These are phyloP conservation scores for Helminthosporium solani DNA, from an alignment of 2,329 filamentous ascomycete genomes.

Conservation along the genomic window DNA sequence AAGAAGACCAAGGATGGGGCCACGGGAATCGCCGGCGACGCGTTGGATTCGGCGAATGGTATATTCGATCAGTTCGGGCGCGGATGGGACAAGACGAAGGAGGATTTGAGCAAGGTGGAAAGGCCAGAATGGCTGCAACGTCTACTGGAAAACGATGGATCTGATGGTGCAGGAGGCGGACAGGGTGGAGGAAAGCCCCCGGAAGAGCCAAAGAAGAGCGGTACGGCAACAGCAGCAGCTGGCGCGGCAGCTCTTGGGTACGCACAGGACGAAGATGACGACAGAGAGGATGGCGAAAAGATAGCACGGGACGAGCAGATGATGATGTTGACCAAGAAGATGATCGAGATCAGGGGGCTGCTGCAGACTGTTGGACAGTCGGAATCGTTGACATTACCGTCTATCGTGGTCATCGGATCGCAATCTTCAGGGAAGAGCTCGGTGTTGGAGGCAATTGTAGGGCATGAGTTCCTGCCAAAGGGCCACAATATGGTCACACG, in stretches of 20 bases:
- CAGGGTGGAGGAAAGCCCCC: slow-evolving; percentile 44
- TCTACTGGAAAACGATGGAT: slow-evolving; percentile 54
- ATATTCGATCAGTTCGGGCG: slow-evolving; percentile 76
- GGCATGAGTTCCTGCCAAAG: slow-evolving; percentile 96
- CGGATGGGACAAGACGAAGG: slow-evolving; percentile 83
- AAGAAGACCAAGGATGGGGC: slow-evolving; percentile 71
- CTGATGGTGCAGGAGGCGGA: slow-evolving; percentile 42
- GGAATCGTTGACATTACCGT: slow-evolving; percentile 81
- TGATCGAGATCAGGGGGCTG: slow-evolving; percentile 97
- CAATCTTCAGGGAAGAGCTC: slow-evolving; percentile 99
- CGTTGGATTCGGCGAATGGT: slow-evolving; percentile 71
- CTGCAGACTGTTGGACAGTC: slow-evolving; percentile 91
- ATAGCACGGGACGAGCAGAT: slow-evolving; percentile 91
- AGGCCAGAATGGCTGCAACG: slow-evolving; percentile 76
- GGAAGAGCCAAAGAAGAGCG: slow-evolving; percentile 55
- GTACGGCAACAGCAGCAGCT: slow-evolving; percentile 67
- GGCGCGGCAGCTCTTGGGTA: slow-evolving; percentile 79
- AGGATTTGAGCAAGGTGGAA: slow-evolving; percentile 70
- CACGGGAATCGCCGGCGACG: slow-evolving; percentile 63
- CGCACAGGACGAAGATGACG: slow-evolving; percentile 66
- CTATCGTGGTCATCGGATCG: slow-evolving; percentile 98
- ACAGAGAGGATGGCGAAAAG: slow-evolving; percentile 65
- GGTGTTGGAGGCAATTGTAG: slow-evolving; percentile 93
- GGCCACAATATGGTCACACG: slow-evolving; percentile 99
- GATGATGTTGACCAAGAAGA: slow-evolving; percentile 99